phyloP scores from a whole-genome alignment of 2,329 filamentous ascomycete species.

The Boeremia lycopersici region DNA sequence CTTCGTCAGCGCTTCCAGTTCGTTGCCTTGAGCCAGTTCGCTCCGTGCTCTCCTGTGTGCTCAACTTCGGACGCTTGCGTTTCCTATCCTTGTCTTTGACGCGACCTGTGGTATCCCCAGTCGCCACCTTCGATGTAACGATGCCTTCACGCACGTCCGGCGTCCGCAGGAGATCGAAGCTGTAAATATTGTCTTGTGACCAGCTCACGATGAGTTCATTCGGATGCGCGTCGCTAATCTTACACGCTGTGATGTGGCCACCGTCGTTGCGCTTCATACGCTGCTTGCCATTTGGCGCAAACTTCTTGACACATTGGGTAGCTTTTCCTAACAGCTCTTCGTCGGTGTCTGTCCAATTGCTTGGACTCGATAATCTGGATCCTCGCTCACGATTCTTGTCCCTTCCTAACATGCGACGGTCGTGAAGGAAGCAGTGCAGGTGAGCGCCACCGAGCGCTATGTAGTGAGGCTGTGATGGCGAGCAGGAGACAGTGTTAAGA shows the following conservation, averaged over 20 bases:
- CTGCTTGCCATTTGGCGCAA: constrained; percentile 66
- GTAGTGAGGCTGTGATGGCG: constrained; percentile 70
- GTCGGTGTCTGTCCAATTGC: constrained; percentile 52
- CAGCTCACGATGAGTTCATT: constrained; percentile 72
- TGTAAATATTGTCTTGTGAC: constrained; percentile 70
- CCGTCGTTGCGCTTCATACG: constrained; percentile 60
- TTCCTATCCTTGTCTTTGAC: constrained; percentile 53
- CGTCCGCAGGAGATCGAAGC: constrained; percentile 67
- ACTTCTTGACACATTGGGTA: constrained; percentile 69
- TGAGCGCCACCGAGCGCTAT: constrained; percentile 73
- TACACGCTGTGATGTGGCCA: constrained; percentile 72
- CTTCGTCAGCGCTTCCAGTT: constrained; percentile 52
- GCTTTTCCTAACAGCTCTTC: constrained; percentile 64
- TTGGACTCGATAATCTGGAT: constrained; percentile 49
- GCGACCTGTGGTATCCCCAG: constrained; percentile 22
- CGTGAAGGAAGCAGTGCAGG: constrained; percentile 71
- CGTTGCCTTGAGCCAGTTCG: constrained; percentile 55
- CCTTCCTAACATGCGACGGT: constrained; percentile 69
- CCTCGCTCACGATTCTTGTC: constrained; percentile 63
- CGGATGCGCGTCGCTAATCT: constrained; percentile 71
- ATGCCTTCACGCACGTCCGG: constrained; percentile 59
- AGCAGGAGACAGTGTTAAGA: constrained; percentile 72
- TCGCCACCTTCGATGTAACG: constrained; percentile 21
- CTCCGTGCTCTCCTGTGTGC: constrained; percentile 48
- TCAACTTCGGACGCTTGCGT: constrained; percentile 61